Evolutionary conservation across 768 basidiomycete genomes (phyloP).

Genomic region (Pleurotus cornucopiae): DNA sequence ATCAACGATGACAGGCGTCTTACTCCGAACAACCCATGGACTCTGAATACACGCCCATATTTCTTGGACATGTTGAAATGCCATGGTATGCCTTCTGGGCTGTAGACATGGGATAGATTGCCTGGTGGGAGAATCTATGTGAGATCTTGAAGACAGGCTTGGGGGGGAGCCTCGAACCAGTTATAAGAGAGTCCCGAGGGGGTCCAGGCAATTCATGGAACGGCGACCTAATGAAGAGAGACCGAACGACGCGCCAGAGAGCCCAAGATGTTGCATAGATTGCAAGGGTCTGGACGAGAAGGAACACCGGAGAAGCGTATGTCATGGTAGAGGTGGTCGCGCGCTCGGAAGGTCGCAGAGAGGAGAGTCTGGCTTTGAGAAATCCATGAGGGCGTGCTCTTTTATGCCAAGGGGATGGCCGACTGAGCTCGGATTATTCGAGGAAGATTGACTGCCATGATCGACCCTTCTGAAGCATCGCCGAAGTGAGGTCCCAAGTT

Average conservation of each 20-base stretch:
- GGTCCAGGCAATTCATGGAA: conserved; percentile 8
- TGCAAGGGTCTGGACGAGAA: conserved; percentile 1
- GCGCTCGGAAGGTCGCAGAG: neutral
- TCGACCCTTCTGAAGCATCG: conserved; percentile 1
- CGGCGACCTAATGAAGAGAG: conserved; percentile 5
- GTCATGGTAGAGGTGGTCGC: neutral
- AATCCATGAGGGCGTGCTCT: neutral
- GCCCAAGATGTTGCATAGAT: conserved; percentile 5
- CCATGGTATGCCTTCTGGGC: conserved; percentile 8
- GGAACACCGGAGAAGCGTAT: neutral
- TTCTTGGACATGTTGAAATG: conserved; percentile 7
- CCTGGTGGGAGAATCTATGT: conserved; percentile 6
- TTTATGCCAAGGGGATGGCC: conserved; percentile 9
- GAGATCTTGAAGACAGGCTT: neutral
- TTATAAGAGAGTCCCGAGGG: conserved; percentile 7
- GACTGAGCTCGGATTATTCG: conserved; percentile 6
- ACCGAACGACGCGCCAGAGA: conserved; percentile 3
- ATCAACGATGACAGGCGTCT: neutral
- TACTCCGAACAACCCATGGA: conserved; percentile 7
- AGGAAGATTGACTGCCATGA: conserved; percentile 6
- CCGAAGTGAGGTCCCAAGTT: conserved; percentile 2
- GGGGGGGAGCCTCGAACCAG: conserved; percentile 3
- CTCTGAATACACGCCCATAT: conserved; percentile 5
- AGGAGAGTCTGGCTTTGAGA: neutral
- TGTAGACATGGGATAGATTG: conserved; percentile 3